Percentiles rank a stretch among this genome's conserved stretches.
Evolutionary conservation across 1,139 yeast species (phyloP).

Genomic region (Lodderomyces metapsilosis): DNA sequence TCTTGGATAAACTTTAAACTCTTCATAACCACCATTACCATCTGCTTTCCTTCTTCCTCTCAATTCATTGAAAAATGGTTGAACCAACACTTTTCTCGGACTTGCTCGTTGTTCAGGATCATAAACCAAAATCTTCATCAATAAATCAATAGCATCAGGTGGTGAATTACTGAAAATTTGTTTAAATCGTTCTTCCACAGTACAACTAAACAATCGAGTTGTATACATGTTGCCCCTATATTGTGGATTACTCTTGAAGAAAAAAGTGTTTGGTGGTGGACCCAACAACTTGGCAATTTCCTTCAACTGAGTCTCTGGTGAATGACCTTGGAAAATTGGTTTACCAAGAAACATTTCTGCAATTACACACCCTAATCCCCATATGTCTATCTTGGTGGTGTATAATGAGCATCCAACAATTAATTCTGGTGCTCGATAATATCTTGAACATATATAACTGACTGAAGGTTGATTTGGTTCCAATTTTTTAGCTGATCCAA

Average conservation of each 20-base stretch:
- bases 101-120: constrained; percentile 68
- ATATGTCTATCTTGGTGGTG: constrained; percentile 76
- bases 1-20: constrained; percentile 60
- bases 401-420: constrained; percentile 75
- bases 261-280: constrained; percentile 71
- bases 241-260: constrained; percentile 70
- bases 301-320: constrained; percentile 69
- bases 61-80: constrained; percentile 69
- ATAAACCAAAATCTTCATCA: constrained; percentile 68
- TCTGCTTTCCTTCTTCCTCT: no score
- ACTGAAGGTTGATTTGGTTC: constrained; percentile 75
- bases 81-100: constrained; percentile 67
- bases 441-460: constrained; percentile 76
- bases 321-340: constrained; percentile 79
- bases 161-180: constrained; percentile 72
- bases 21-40: no score
- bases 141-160: constrained; percentile 65
- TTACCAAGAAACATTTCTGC: constrained; percentile 83
- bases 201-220: constrained; percentile 63
- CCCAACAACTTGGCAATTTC: constrained; percentile 78
- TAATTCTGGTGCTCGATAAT: constrained; percentile 80
- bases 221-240: constrained; percentile 74
- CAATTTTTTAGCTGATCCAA: constrained; percentile 76
- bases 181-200: constrained; percentile 60
- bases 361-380: constrained; percentile 85